phyloP scores from a whole-genome alignment of 768 basidiomycete genomes.

The Termitomyces sp. region DNA sequence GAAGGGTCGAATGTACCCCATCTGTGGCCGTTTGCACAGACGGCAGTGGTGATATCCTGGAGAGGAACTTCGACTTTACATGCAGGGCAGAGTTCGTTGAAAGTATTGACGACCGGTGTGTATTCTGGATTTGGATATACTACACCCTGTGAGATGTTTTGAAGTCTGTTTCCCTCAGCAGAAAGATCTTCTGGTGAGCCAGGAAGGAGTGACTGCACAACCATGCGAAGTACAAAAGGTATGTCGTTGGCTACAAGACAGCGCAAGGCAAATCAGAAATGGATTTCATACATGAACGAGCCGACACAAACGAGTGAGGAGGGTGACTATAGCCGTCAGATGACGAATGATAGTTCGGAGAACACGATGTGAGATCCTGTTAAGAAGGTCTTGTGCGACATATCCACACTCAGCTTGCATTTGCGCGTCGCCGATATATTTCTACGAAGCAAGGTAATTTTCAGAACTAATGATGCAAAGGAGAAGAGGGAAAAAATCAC shows the following conservation, averaged over 20 bases:
- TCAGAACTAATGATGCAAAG: background rate
- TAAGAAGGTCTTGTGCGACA: slow-evolving; percentile 46
- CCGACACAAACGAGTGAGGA: slow-evolving; percentile 38
- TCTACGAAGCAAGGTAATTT: slow-evolving; percentile 23
- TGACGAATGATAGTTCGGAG: slow-evolving; percentile 55
- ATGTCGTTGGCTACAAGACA: slow-evolving; percentile 45
- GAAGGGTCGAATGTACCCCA: slow-evolving; percentile 53
- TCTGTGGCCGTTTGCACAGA: slow-evolving; percentile 65
- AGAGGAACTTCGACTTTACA: slow-evolving; percentile 59
- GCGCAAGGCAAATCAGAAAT: background rate
- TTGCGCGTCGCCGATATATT: slow-evolving; percentile 38
- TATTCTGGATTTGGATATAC: slow-evolving; percentile 19
- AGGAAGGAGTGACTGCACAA: slow-evolving; percentile 53
- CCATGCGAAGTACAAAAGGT: slow-evolving; percentile 59
- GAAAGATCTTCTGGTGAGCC: slow-evolving; percentile 37
- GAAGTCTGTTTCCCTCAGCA: slow-evolving; percentile 28
- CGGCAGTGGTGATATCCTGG: slow-evolving; percentile 51
- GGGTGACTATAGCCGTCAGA: slow-evolving; percentile 36
- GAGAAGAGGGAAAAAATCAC: slow-evolving; percentile 2
- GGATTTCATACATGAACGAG: background rate
- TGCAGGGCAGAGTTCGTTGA: slow-evolving; percentile 71
- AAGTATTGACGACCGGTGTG: slow-evolving; percentile 29
- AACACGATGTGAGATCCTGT: slow-evolving; percentile 45
- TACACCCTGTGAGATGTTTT: slow-evolving; percentile 19
- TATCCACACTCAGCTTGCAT: slow-evolving; percentile 42